Evolutionary conservation across 805 yeast genomes (phyloP).

Genomic region (Suhomyces tanzawaensis): DNA sequence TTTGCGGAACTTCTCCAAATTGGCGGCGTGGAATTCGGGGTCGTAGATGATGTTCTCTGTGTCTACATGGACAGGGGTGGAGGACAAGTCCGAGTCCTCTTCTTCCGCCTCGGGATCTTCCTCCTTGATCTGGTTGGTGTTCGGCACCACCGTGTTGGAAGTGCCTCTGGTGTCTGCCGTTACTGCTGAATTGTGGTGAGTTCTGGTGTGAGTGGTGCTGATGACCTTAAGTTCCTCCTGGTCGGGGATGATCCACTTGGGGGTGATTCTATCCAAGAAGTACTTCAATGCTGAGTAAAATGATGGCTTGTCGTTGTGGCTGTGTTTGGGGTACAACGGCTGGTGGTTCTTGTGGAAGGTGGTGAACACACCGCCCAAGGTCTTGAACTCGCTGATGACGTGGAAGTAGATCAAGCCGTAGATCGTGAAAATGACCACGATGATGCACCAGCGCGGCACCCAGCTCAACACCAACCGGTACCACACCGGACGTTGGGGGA

Average conservation of each 20-base stretch:
- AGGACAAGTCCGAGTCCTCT: slow-evolving; percentile 15
- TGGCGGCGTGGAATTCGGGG: slow-evolving; percentile 54
- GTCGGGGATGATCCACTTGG: slow-evolving; percentile 30
- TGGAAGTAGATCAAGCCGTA: slow-evolving; percentile 72
- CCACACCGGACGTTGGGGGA: slow-evolving; percentile 74
- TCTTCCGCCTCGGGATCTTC: slow-evolving; percentile 28
- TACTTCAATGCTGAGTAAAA: slow-evolving; percentile 33
- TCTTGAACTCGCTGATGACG: slow-evolving; percentile 60
- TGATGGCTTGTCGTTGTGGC: slow-evolving; percentile 24
- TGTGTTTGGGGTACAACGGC: slow-evolving; percentile 11
- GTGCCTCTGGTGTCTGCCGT: background rate
- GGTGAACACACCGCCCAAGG: slow-evolving; percentile 48
- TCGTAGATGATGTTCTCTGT: slow-evolving; percentile 24
- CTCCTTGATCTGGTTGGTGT: background rate
- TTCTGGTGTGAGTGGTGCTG: background rate
- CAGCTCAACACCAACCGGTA: slow-evolving; percentile 71
- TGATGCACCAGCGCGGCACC: slow-evolving; percentile 74
- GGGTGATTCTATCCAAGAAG: slow-evolving; percentile 27
- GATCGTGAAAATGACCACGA: slow-evolving; percentile 58
- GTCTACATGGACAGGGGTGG: slow-evolving; percentile 17
- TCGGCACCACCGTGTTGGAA: background rate
- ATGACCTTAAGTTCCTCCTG: background rate
- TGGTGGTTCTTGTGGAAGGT: slow-evolving; percentile 23
- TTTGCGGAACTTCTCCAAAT: slow-evolving; percentile 57
- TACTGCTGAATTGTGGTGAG: background rate